Base-by-base conservation (phyloP, 2,329 filamentous ascomycete species). In the Epicoccum sorghinum region DNA sequence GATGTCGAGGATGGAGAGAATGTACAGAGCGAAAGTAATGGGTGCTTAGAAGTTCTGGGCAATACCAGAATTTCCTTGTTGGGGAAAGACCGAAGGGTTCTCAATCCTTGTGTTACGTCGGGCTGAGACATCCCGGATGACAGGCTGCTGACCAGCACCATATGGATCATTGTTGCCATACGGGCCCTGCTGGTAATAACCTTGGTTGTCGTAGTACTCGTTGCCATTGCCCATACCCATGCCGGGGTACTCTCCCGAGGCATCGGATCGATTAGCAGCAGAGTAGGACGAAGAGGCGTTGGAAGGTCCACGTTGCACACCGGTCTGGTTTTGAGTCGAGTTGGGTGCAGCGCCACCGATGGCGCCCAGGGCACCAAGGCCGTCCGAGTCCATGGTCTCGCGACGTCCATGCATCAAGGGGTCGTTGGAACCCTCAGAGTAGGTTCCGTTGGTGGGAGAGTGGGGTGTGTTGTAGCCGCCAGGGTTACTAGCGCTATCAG, bases 271-370 rank as follows among this genome's bases (percentile, higher is more conserved):
- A 39, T 86, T 87, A 7, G 86, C 89, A 10, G 88, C 89, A 60
- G 93, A 97, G 78, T 98, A 99, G 1, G 91, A 93, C 0, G 95
- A 98, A 0, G 95, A 99, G 5, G 95, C 95, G 69, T 98, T 98
- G 5, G 93, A 98, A 2, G 91, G 88, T 1, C 95, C 95, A 48
- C 95, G 89, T 62, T 89, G 90, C 32, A 98, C 89, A 62, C 91
- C 90, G 6, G 57, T 52, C 39, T 68, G 65, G 74, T 89, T 88
- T 57, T 85, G 83, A 51, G 84, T 82, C 24, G 88, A 83, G 12
- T 85, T 82, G 10, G 90, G 89, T 39, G 74, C 83, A 27, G 60
- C 62, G 23, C 57, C 61, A 33, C 57, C 52, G 32, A 58, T 55
- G 27, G 77, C 78, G 22, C 52, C 91, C 77, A 96, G 88, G 37